Conservation (phyloP, 75 land plant genomes). For the Pseudotsuga menziesii region DNA sequence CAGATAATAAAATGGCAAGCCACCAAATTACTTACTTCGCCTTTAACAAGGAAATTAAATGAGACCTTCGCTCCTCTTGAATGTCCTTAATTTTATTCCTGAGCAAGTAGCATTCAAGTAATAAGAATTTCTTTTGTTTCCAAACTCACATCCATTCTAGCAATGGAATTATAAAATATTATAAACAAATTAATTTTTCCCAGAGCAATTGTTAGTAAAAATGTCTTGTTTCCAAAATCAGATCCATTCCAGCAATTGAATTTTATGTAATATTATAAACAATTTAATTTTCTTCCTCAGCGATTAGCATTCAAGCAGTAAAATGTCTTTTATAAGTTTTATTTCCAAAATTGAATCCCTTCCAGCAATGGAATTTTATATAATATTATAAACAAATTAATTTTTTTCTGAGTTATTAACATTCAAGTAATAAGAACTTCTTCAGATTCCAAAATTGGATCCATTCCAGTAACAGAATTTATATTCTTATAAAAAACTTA, state of each 20-base stretch:
- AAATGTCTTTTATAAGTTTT: too few relatives aligned
- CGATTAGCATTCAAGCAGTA: too few relatives aligned
- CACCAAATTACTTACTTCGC: constrained; percentile 34
- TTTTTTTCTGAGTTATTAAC: neutral
- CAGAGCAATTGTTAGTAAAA: neutral
- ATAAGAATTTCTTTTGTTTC: too few relatives aligned
- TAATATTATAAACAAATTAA: neutral
- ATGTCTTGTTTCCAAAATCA: too few relatives aligned
- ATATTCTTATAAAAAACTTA: too few relatives aligned
- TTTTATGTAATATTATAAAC: neutral
- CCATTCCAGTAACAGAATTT: too few relatives aligned
- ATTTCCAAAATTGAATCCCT: too few relatives aligned
- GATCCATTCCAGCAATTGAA: too few relatives aligned
- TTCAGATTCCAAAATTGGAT: too few relatives aligned
- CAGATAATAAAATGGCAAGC: too few relatives aligned
- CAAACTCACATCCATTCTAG: too few relatives aligned
- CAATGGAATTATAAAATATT: neutral
- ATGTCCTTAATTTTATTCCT: constrained; percentile 90
- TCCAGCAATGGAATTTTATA: neutral
- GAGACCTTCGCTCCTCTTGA: constrained; percentile 78
- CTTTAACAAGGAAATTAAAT: constrained; percentile 45
- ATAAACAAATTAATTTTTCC: neutral
- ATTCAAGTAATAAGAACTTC: too few relatives aligned
- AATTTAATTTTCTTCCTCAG: neutral
- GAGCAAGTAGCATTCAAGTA: constrained; percentile 3